Percentiles rank a stretch among this genome's conserved stretches.
phyloP scores from a whole-genome alignment of 805 yeast species.

The Wickerhamomyces alni region DNA sequence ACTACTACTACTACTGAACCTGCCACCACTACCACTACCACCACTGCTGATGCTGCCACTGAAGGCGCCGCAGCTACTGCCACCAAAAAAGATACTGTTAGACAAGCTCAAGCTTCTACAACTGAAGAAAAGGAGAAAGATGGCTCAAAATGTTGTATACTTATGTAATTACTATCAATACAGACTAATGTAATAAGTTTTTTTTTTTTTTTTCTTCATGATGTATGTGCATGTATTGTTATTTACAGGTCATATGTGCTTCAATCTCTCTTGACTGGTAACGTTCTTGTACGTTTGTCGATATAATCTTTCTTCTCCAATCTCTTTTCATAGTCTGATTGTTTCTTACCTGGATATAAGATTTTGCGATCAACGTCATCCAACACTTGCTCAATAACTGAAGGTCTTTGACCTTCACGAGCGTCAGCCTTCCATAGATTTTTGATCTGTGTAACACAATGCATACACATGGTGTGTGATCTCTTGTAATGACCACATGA shows the following conservation, averaged over 20 bases:
- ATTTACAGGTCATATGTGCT: no score
- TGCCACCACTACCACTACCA: no score
- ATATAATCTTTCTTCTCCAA: conserved; percentile 51
- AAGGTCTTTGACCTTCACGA: conserved; percentile 21
- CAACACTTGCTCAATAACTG: conserved; percentile 26
- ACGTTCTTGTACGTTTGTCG: conserved; percentile 45
- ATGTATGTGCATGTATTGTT: neutral
- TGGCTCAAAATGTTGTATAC: neutral
- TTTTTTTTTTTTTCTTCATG: no score
- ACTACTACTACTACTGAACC: conserved; percentile 1
- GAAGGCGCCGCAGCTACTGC: conserved; percentile 1
- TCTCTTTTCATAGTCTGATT: conserved; percentile 37
- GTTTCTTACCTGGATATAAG: conserved; percentile 68
- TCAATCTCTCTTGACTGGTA: conserved; percentile 40
- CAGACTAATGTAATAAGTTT: neutral
- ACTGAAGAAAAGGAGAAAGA: conserved; percentile 2
- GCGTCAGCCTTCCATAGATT: conserved; percentile 55
- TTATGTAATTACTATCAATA: neutral
- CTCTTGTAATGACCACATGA: conserved; percentile 92
- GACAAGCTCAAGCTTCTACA: conserved; percentile 4
- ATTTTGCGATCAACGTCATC: conserved; percentile 58
- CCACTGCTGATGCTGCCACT: conserved; percentile 1
- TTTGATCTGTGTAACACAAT: conserved; percentile 80
- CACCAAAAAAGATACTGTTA: conserved; percentile 3
- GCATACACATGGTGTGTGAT: conserved; percentile 87